phyloP scores from a whole-genome alignment of 2,329 filamentous ascomycete species.

The Coleophoma cylindrospora region DNA sequence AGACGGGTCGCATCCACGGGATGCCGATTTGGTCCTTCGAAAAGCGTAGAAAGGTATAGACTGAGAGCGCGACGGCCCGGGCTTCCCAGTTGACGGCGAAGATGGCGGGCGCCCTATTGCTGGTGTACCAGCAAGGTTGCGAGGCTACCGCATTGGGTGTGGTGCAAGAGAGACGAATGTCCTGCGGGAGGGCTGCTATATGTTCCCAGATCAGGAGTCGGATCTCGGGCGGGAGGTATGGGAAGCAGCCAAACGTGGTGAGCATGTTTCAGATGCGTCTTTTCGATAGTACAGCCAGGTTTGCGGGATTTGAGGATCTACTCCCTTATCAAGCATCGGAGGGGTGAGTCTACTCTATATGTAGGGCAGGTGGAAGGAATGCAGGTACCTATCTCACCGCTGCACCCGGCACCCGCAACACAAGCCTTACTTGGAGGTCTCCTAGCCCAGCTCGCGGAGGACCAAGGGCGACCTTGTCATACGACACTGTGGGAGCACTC shows the following conservation, averaged over 20 bases:
- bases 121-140: slow-evolving; percentile 10
- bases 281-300: neutral
- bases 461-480: too few relatives aligned
- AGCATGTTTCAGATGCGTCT: slow-evolving; percentile 6
- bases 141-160: neutral
- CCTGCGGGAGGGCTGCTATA: slow-evolving; percentile 5
- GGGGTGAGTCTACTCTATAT: neutral
- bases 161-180: slow-evolving; percentile 11
- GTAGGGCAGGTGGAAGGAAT: neutral
- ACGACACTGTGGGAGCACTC: too few relatives aligned
- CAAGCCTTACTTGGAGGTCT: too few relatives aligned
- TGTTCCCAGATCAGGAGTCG: slow-evolving; percentile 12
- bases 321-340: neutral
- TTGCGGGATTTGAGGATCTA: neutral
- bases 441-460: too few relatives aligned
- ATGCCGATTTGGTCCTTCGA: slow-evolving; percentile 7
- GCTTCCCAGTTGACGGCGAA: slow-evolving; percentile 15
- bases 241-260: slow-evolving; percentile 9
- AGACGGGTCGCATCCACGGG: slow-evolving; percentile 2
- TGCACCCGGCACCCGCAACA: neutral
- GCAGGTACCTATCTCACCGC: neutral
- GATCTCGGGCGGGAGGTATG: slow-evolving; percentile 12
- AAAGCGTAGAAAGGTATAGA: slow-evolving; percentile 19
- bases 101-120: slow-evolving; percentile 10
- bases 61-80: slow-evolving; percentile 10